Evolutionary conservation across 1,139 yeast genomes (phyloP), one percentile per base, ranked within the genome.

Genomic region (Oligophagozyma castellii): DNA sequence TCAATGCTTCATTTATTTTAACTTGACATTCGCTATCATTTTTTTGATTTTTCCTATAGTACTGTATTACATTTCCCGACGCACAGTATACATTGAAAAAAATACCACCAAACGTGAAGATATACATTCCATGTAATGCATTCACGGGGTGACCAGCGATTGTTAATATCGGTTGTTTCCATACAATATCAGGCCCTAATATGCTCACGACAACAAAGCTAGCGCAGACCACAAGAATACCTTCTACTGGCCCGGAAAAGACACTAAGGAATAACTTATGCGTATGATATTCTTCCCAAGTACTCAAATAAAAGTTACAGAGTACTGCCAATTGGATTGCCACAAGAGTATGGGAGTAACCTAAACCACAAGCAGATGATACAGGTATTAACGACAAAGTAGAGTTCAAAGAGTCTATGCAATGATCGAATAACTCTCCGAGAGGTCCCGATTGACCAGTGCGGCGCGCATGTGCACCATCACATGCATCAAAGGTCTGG

Each of bases 281-380:
- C 1, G 96, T 86, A 47, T 84, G 92, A 51, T 70, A 86, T 50
- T 84, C 95, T 57, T 86, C 96, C 96, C 96, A 86, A 1, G 96
- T 86, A 27, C 93, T 76, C 33, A 81, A 56, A 51, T 84, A 86
- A 51, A 86, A 86, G 56, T 86, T 86, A 42, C 76, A 67, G 29
- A 83, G 65, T 5, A 86, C 62, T 5, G 78, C 77, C 54, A 83
- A 79, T 51, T 83, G 95, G 8, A 81, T 58, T 30, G 73, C 40
- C 35, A 81, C 49, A 25, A 79, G 60, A 37, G 68, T 46, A 59
- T 73, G 67, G 5, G 78, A 70, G 45, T 70, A 75, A 0, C 94
- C 93, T 54, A 78, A 59, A 34, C 77, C 76, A 23, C 75, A 63
- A 6, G 72, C 83, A 2, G 93, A 72, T 4, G 73, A 75, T 53